Evolutionary conservation across 2,329 filamentous ascomycete species (phyloP).

Genomic region (Lizonia empirigonia): DNA sequence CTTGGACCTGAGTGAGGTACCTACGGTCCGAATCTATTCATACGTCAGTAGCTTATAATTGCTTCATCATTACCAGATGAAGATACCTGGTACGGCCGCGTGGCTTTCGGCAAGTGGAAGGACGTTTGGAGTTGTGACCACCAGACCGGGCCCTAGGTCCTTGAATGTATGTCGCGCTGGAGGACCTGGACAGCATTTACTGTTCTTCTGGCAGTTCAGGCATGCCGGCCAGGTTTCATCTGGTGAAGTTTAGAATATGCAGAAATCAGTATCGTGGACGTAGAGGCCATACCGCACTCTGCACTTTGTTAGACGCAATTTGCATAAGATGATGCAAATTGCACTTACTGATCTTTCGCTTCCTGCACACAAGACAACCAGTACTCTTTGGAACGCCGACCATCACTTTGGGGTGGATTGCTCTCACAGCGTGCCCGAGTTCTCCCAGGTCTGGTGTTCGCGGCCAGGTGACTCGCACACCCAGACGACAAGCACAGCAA

Average conservation of each 20-base stretch:
- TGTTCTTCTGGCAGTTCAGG: constrained; percentile 43
- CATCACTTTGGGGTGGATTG: too few species aligned
- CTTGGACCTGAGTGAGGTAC: constrained; percentile 31
- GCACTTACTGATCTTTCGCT: constrained; percentile 42
- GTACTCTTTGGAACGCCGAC: constrained; percentile 45
- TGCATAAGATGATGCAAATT: background rate
- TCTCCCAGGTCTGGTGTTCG: too few species aligned
- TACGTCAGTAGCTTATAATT: background rate
- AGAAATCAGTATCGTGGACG: background rate
- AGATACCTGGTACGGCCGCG: constrained; percentile 1
- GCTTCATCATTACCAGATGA: background rate
- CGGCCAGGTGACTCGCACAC: too few species aligned
- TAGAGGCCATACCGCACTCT: constrained; percentile 27
- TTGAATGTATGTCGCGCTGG: constrained; percentile 43
- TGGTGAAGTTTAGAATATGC: constrained; percentile 24
- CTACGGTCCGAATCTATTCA: constrained; percentile 19
- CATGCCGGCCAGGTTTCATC: constrained; percentile 46
- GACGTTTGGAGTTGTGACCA: constrained; percentile 6
- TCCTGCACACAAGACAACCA: constrained; percentile 41
- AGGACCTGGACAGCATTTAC: constrained; percentile 42
- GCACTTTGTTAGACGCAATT: constrained; percentile 15
- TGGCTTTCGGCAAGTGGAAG: background rate
- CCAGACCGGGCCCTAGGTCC: constrained; percentile 33
- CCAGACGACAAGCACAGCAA: too few species aligned
- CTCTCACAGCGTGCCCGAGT: too few species aligned